phyloP scores from a whole-genome alignment of 768 basidiomycete species.

The Suillus americanus region DNA sequence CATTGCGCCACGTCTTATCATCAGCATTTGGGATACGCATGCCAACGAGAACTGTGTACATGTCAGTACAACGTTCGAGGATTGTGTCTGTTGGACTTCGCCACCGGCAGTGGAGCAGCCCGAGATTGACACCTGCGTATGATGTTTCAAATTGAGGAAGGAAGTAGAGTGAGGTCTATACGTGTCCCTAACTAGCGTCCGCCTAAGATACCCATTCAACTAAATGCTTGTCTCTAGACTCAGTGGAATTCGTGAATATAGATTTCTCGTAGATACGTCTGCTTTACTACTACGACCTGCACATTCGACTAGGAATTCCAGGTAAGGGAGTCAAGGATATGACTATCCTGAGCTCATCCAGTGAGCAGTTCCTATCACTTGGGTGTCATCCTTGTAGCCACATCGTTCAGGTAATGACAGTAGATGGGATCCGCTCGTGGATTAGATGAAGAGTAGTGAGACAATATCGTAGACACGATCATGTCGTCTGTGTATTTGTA shows the following conservation, averaged over 20 bases:
- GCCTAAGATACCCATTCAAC: neutral
- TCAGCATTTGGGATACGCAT: neutral
- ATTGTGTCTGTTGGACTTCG: neutral
- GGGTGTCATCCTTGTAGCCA: neutral
- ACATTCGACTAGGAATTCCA: neutral
- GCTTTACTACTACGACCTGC: neutral
- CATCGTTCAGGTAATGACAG: neutral
- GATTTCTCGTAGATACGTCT: neutral
- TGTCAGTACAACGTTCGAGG: neutral
- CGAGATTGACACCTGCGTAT: neutral
- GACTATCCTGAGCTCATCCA: neutral
- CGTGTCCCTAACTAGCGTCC: neutral
- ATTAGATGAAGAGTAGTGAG: neutral
- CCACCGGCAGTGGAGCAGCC: neutral
- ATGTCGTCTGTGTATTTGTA: conserved; percentile 5
- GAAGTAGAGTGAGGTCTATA: neutral
- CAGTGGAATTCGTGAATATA: neutral
- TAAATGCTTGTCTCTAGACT: neutral
- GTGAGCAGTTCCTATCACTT: neutral
- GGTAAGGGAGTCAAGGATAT: neutral
- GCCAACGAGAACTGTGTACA: neutral
- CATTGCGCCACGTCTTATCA: neutral
- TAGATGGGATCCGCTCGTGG: neutral
- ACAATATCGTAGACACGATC: neutral
- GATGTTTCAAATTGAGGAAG: too few species aligned